Percentiles rank a stretch among this genome's conserved stretches.
Evolutionary conservation across 1,284 basidiomycete species (phyloP).

Genomic region (Anthracocystis panici-leucophaei): DNA sequence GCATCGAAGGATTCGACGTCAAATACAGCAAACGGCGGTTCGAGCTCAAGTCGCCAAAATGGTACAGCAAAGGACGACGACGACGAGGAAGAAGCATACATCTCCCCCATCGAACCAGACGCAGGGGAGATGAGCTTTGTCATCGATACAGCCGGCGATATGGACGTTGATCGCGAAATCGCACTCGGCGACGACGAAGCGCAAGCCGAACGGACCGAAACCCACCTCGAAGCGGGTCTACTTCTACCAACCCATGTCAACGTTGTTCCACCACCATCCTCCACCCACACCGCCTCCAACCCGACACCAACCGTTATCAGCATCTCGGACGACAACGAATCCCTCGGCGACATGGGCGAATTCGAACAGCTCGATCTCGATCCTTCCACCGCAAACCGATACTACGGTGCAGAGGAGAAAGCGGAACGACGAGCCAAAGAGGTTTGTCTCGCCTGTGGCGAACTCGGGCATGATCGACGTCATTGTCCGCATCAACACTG

Average conservation of each 20-base stretch:
- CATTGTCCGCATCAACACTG: conserved; percentile 75
- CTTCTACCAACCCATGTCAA: conserved; percentile 41
- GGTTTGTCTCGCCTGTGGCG: conserved; percentile 54
- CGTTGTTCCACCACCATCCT: conserved; percentile 15
- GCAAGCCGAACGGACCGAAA: conserved; percentile 21
- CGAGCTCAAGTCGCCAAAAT: neutral
- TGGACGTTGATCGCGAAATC: conserved; percentile 44
- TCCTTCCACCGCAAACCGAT: conserved; percentile 44
- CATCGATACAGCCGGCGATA: conserved; percentile 44
- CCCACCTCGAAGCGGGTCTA: conserved; percentile 35
- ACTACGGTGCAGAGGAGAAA: conserved; percentile 58
- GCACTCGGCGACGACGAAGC: conserved; percentile 23
- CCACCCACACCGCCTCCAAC: neutral
- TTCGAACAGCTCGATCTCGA: conserved; percentile 57
- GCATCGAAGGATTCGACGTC: neutral
- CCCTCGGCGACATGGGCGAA: conserved; percentile 49
- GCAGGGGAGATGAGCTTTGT: conserved; percentile 44
- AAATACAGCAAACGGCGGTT: neutral
- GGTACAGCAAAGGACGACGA: conserved; percentile 1
- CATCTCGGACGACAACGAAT: conserved; percentile 9
- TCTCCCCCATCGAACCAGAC: neutral
- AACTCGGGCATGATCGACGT: conserved; percentile 55
- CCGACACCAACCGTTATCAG: neutral
- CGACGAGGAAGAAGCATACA: conserved; percentile 5
- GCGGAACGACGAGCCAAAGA: conserved; percentile 49